Evolutionary conservation across 768 basidiomycete genomes (phyloP), one percentile per base, ranked within the genome.

Genomic region (Russula griseocarnosa): DNA sequence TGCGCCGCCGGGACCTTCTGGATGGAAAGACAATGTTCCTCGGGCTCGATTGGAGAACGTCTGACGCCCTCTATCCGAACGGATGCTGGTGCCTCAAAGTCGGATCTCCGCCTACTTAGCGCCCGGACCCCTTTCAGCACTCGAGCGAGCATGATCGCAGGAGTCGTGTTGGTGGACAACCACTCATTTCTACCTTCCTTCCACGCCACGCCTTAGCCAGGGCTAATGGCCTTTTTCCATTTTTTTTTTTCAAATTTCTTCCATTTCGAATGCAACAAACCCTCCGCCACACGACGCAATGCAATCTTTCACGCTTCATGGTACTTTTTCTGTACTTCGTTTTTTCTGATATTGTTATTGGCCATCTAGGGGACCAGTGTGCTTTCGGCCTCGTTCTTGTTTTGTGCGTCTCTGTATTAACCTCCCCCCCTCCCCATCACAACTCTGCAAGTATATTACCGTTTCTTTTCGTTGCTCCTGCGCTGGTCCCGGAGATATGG

Each of bases 1-100:
- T 84, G 73, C 76, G 79, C 58, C 79, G 86, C 20, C 79, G 86
- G 54, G 86, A 88, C 63, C 70, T 83, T 38, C 72, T 87, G 60
- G 70, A 76, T 26, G 82, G 83, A 10, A 79, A 72, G 59, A 80
- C 82, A 30, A 70, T 84, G 59, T 87, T 86, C 71, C 77, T 78
- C 53, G 83, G 83, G 34, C 69, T 87, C 8, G 68, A 67, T 28
- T 69, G 68, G 68, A 59, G 63, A 24, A 1, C 49, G 16, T 58
- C 68, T 40, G 47, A 64, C 56, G 40, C 53, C 36, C 58, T 60
- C 49, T 55, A 61, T n/a, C 62, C 66, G 13, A 57, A 63, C 4
- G 68, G 68, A 38, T 67, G 55, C 18, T 68, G 67, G 67, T 63
- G 66, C 24, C 67, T 68, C 61, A 63, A 66, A 59, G 60, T 68